A percentile compares a stretch with the other conserved stretches of the same genome.
Evolutionary conservation across 805 yeast genomes (phyloP).

Genomic region (Candida insectorum): DNA sequence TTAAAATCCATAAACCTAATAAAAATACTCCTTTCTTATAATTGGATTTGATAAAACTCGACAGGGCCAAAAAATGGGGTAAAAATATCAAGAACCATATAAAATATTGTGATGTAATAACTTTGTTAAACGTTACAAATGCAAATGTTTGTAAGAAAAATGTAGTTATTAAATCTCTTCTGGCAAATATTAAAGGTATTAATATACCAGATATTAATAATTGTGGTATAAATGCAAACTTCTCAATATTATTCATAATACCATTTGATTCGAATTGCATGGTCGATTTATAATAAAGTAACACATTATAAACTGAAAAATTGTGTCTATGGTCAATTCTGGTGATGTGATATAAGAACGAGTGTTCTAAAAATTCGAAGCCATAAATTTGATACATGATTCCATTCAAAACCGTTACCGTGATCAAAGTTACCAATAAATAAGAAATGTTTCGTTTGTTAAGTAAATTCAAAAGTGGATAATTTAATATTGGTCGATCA

Average conservation of each 20-base stretch:
- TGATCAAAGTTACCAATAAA: constrained; percentile 29
- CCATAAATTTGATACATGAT: constrained; percentile 74
- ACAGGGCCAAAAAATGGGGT: constrained; percentile 62
- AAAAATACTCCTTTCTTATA: constrained; percentile 36
- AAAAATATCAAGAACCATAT: constrained; percentile 88
- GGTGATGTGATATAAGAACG: constrained; percentile 78
- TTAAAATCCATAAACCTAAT: constrained; percentile 56
- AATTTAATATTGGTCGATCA: constrained; percentile 18
- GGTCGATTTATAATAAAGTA: constrained; percentile 61
- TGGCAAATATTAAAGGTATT: constrained; percentile 49
- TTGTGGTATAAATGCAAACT: constrained; percentile 84
- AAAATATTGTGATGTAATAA: constrained; percentile 92
- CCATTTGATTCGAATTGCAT: constrained; percentile 2
- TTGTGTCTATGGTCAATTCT: constrained; percentile 94
- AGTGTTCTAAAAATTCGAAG: constrained; percentile 65
- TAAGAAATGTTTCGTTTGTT: constrained; percentile 32
- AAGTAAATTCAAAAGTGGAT: constrained; percentile 35
- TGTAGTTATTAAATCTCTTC: constrained; percentile 26
- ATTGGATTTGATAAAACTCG: constrained; percentile 26
- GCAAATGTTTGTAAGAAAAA: constrained; percentile 42
- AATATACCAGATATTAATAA: constrained; percentile 53
- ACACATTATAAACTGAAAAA: constrained; percentile 80
- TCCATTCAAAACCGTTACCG: constrained; percentile 48
- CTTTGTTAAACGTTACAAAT: constrained; percentile 47
- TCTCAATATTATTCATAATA: constrained; percentile 34